These are phyloP conservation scores for Rhodomyrtus psidioides DNA, from an alignment of 441 rosid species.

Conservation along the genomic window DNA sequence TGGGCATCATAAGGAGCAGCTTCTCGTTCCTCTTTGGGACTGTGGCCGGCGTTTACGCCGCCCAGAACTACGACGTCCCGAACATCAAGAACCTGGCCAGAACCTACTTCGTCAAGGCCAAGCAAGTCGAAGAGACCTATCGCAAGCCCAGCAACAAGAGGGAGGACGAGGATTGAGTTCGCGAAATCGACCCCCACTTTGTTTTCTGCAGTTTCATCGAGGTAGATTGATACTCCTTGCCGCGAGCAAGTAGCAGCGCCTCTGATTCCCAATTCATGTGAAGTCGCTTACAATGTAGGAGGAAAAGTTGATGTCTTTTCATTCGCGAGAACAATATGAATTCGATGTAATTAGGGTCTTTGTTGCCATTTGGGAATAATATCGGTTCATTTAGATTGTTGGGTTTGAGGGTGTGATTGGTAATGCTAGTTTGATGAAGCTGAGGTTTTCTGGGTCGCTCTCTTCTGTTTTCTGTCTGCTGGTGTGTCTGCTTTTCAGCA, in stretches of 20 bases:
- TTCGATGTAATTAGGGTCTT: background rate
- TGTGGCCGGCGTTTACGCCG: slow-evolving; percentile 28
- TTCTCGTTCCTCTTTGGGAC: slow-evolving; percentile 24
- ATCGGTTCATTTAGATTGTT: background rate
- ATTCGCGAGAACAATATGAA: background rate
- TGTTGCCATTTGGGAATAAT: background rate
- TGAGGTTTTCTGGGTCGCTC: background rate
- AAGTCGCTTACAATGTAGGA: background rate
- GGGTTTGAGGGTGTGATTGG: background rate
- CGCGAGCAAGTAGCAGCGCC: background rate
- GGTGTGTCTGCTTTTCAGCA: background rate
- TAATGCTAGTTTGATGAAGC: background rate
- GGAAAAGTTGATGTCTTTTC: background rate
- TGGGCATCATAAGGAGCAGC: slow-evolving; percentile 25
- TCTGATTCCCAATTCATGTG: background rate
- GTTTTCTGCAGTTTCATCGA: background rate
- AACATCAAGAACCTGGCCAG: slow-evolving; percentile 22
- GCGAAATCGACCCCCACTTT: background rate
- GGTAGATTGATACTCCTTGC: background rate
- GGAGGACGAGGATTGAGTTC: background rate
- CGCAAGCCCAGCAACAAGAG: slow-evolving; percentile 17
- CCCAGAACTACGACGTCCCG: slow-evolving; percentile 37
- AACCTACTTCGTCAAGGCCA: slow-evolving; percentile 17
- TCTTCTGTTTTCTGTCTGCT: background rate
- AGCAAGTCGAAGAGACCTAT: slow-evolving; percentile 27